Conservation (phyloP, 2,329 filamentous ascomycete genomes). For the Proliferodiscus dingleyae region DNA sequence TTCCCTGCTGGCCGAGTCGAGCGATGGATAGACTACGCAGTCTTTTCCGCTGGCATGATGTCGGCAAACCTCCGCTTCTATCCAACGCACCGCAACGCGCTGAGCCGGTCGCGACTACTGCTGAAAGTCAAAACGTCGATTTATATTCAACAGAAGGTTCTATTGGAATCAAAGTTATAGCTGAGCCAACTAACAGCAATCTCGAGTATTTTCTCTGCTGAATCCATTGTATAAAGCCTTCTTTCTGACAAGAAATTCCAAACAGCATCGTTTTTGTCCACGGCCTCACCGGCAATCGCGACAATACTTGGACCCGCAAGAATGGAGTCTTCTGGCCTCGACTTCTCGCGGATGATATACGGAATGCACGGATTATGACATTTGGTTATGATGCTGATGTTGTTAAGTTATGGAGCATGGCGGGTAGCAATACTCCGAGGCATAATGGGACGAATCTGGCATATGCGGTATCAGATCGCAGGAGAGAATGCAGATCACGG, state of each 20-base stretch:
- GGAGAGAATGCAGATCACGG: conserved; percentile 7
- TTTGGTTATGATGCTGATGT: conserved; percentile 33
- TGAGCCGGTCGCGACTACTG: too few species aligned
- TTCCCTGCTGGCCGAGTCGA: too few species aligned
- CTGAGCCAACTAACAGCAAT: conserved; percentile 3
- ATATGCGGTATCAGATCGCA: conserved; percentile 7
- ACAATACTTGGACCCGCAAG: conserved; percentile 35
- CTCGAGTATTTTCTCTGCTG: conserved; percentile 12
- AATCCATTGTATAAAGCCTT: background rate
- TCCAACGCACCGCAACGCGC: too few species aligned
- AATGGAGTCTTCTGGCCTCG: conserved; percentile 14
- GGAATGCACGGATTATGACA: conserved; percentile 30
- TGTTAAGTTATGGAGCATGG: conserved; percentile 10
- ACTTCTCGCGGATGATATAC: conserved; percentile 8
- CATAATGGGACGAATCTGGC: conserved; percentile 14
- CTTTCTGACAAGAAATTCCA: too few species aligned
- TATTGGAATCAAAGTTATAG: conserved; percentile 10
- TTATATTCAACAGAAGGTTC: conserved; percentile 9
- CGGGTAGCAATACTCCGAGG: conserved; percentile 9
- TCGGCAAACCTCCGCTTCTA: too few species aligned
- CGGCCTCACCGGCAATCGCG: conserved; percentile 37
- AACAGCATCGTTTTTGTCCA: conserved; percentile 37
- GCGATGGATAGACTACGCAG: too few species aligned
- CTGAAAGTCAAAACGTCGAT: background rate
- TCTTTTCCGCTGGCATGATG: too few species aligned